These are phyloP conservation scores for Phylloporus scabripes DNA, from an alignment of 768 basidiomycete genomes.

Conservation along the genomic window DNA sequence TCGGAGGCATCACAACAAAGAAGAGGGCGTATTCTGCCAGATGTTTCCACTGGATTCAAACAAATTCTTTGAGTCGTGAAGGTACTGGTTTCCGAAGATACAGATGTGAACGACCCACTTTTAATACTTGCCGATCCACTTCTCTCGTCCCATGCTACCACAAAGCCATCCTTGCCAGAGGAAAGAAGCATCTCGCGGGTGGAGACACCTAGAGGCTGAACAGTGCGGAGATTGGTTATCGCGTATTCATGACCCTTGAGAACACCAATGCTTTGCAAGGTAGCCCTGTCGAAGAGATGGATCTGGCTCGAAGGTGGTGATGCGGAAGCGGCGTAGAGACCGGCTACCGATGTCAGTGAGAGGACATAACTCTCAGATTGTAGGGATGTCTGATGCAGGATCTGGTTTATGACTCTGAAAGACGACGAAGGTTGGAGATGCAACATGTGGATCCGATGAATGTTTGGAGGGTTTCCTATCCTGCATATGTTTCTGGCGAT, in stretches of 20 bases:
- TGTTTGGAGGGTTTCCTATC: constrained; percentile 19
- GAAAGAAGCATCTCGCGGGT: constrained; percentile 49
- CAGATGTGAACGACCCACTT: constrained; percentile 41
- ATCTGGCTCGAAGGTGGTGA: constrained; percentile 59
- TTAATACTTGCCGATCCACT: constrained; percentile 45
- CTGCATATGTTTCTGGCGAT: constrained; percentile 24
- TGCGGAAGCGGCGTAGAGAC: constrained; percentile 59
- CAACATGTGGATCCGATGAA: constrained; percentile 17
- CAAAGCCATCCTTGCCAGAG: constrained; percentile 64
- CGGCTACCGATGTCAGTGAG: constrained; percentile 43
- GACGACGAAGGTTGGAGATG: constrained; percentile 18
- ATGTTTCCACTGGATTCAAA: constrained; percentile 41
- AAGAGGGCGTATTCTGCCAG: constrained; percentile 40
- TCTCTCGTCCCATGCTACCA: constrained; percentile 74
- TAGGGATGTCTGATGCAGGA: constrained; percentile 30
- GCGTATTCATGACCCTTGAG: constrained; percentile 55
- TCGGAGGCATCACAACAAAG: constrained; percentile 66
- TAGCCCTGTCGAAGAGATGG: constrained; percentile 58
- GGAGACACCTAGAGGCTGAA: constrained; percentile 37
- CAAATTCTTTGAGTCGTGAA: constrained; percentile 37
- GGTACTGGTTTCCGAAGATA: constrained; percentile 3
- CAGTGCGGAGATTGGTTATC: constrained; percentile 50
- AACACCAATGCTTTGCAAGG: constrained; percentile 41
- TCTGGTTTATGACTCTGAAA: constrained; percentile 14
- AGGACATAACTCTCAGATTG: constrained; percentile 55